phyloP scores from a whole-genome alignment of 1,139 yeast species.

The Taiozyma sp. region DNA sequence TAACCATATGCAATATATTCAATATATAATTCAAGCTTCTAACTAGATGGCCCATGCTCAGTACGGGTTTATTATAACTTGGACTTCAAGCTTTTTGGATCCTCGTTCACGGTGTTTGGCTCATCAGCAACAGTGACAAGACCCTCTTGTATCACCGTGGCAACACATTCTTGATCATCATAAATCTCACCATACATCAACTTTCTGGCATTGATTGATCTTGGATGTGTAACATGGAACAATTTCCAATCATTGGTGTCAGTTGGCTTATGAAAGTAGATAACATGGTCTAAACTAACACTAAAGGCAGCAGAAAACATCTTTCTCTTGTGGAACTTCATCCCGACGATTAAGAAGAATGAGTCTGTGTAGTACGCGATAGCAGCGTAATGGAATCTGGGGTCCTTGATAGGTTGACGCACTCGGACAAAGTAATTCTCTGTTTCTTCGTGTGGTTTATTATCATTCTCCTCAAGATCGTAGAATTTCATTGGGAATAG shows the following conservation, averaged over 20 bases:
- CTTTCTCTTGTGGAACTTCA: slow-evolving; percentile 37
- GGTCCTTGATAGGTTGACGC: slow-evolving; percentile 30
- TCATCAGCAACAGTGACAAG: slow-evolving; percentile 28
- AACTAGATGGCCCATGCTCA: background rate
- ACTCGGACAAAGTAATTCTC: slow-evolving; percentile 36
- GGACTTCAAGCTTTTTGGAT: background rate
- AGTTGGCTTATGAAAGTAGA: slow-evolving; percentile 59
- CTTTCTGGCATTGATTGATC: slow-evolving; percentile 49
- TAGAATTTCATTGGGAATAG: slow-evolving; percentile 39
- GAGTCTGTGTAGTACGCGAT: slow-evolving; percentile 61
- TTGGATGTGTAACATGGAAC: slow-evolving; percentile 43
- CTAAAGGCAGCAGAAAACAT: slow-evolving; percentile 40
- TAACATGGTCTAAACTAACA: slow-evolving; percentile 61
- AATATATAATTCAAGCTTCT: too few relatives aligned
- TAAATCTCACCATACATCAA: slow-evolving; percentile 57
- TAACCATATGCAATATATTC: too few relatives aligned
- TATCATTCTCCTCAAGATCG: slow-evolving; percentile 18
- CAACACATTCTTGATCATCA: slow-evolving; percentile 51
- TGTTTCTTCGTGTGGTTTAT: slow-evolving; percentile 32
- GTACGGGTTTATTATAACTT: background rate
- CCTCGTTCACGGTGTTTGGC: background rate
- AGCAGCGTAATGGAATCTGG: slow-evolving; percentile 46
- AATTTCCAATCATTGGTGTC: slow-evolving; percentile 50
- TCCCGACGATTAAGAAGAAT: slow-evolving; percentile 44
- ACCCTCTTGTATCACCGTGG: slow-evolving; percentile 67